Evolutionary conservation across 345 rosid genomes (phyloP), one percentile per base, ranked within the genome.

Genomic region (Anacardium occidentale): DNA sequence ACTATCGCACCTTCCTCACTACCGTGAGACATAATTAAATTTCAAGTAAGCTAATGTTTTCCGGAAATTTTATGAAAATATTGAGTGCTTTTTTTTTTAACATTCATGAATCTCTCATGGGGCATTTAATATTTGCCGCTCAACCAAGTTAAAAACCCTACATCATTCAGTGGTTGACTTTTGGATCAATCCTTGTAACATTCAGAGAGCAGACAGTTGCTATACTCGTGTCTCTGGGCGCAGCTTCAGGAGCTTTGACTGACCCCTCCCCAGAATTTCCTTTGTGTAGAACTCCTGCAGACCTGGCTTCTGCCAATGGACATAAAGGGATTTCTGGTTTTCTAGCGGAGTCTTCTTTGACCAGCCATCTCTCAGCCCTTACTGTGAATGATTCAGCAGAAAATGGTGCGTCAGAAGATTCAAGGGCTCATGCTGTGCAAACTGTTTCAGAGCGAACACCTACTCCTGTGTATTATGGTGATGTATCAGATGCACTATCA

Each of bases 241-340:
- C 97, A 50, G 89, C 85, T 81, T 72, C 98, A 60, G 91, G 97
- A 64, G 78, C 82, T 65, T 55, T 79, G 70, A 84, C 98, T 0
- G 97, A 91, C 77, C 97, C 98, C 68, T 82, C 96, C 73, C 96
- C 92, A 12, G 96, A 91, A 74, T 83, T 77, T 84, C 97, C 94
- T 44, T 68, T 80, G 75, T 88, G 93, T 56, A 89, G 88, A 86
- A 82, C 93, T 26, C 89, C 98, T 66, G 96, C 97, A 6, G 98
- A 94, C 77, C 83, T 94, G 84, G 98, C 97, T 76, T 94, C 97
- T 51, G 80, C 58, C 76, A 85, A 90, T 63, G 96, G 96, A 68
- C 91, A 94, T 74, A 91, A 93, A 81, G 98, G 98, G 62, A 94
- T 91, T 21, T 91, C 97, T 17, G 97, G 97, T 48, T 94, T 85